These are phyloP conservation scores for Annulohypoxylon stygium DNA, from an alignment of 495 filamentous ascomycete species.

Conservation along the genomic window DNA sequence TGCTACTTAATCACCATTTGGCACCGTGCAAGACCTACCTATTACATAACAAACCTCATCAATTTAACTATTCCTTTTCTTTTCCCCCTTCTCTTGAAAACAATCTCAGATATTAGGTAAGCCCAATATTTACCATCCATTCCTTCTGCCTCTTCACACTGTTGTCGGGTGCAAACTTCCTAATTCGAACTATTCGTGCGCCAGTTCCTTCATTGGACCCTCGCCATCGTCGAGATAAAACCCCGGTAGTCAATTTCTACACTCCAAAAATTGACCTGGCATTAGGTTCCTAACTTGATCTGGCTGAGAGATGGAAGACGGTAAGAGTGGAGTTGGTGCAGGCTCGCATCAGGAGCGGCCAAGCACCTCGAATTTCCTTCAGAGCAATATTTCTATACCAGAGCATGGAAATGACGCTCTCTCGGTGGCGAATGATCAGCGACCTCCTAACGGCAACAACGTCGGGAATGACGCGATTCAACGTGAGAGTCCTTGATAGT, in stretches of 20 bases:
- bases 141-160: not conserved
- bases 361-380: not conserved
- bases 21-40: not conserved
- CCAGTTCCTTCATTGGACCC: not conserved
- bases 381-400: not conserved
- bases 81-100: not conserved
- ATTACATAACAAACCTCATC: not conserved
- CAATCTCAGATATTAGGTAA: not conserved
- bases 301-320: not conserved
- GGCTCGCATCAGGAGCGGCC: not conserved
- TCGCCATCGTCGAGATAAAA: not conserved
- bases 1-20: not conserved
- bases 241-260: too few species aligned
- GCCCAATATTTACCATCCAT: not conserved
- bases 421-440: not conserved
- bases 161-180: not conserved
- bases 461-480: not conserved
- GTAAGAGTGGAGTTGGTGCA: too few species aligned
- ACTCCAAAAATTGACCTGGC: not conserved
- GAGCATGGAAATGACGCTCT: not conserved
- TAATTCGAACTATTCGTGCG: not conserved
- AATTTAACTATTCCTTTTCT: not conserved
- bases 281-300: not conserved
- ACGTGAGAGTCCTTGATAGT: not conserved
- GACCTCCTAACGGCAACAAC: not conserved